Evolutionary conservation across 2,329 filamentous ascomycete species (phyloP), one percentile per base, ranked within the genome.

Genomic region (Neonectria hederae): DNA sequence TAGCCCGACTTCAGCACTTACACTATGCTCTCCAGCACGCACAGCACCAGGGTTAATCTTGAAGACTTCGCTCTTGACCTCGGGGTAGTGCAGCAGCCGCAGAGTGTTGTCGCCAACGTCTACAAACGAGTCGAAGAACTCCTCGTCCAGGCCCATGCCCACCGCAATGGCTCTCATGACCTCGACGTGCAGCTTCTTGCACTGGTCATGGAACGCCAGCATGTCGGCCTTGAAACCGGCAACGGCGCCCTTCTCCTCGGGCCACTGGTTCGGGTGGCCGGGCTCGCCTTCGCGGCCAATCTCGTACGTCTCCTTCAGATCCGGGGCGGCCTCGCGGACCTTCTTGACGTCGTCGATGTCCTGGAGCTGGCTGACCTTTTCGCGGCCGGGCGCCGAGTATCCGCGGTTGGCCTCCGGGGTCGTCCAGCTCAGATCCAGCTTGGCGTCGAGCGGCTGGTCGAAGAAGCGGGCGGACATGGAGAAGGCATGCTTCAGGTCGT

Each of bases 131-230:
- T 97, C 93, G 73, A 97, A 97, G 83, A 90, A 97, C 4, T 72
- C 73, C 72, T 90, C 86, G 0, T 89, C 86, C 17, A 96, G 81
- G 0, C 86, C 90, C 87, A 97, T 89, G 0, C 91, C 93, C n/a
- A 95, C 80, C 0, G 92, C 93, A 66, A 97, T 92, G 9, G 93
- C 92, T 5, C 90, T 84, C 93, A 97, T 97, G 21, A 97, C 86
- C 67, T 94, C 83, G 28, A 87, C 82, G 77, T 97, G 92, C 59
- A 97, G 77, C 14, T 80, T 76, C 76, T 93, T 92, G 79, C 93
- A 97, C 65, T 84, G 83, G n/a, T 84, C 84, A 70, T 91, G 92
- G 78, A 97, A 97, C 4, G 78, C 78, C 53, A 89, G 76, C 93
- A 97, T 97, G 19, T 84, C 85, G n/a, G 82, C 73, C 72, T 88